Conservation (phyloP, 805 yeast species). For the Cyberlindnera nakhonratchasimensis region DNA sequence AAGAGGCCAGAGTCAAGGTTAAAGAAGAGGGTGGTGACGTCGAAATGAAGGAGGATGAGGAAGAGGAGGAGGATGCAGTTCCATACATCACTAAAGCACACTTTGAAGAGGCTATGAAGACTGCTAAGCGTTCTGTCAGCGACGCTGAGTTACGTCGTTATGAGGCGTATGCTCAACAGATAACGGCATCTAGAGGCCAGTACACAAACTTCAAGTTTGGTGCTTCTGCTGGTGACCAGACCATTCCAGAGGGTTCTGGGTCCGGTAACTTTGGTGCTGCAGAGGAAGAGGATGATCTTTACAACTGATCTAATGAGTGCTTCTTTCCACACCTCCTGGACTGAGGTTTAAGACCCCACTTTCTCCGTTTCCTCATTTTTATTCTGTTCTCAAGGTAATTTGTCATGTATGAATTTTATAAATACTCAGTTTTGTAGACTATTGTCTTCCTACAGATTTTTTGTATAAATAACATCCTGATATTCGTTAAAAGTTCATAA, state of each 20-base stretch:
- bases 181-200: conserved; percentile 94
- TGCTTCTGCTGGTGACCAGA: conserved; percentile 31
- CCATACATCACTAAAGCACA: conserved; percentile 93
- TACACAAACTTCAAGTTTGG: conserved; percentile 85
- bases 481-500: no score
- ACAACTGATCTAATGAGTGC: conserved; percentile 41
- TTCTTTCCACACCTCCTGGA: conserved; percentile 7
- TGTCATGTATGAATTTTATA: not conserved
- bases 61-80: conserved; percentile 86
- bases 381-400: not conserved
- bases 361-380: not conserved
- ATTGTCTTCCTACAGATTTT: not conserved
- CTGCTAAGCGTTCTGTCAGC: conserved; percentile 95
- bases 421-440: no score
- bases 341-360: conserved; percentile 3
- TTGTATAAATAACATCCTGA: not conserved
- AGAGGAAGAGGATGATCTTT: conserved; percentile 63
- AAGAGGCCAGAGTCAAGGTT: conserved; percentile 38
- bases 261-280: conserved; percentile 41
- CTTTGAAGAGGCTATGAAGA: conserved; percentile 99
- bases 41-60: conserved; percentile 45
- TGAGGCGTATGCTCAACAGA: conserved; percentile 96
- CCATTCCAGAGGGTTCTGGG: conserved; percentile 38
- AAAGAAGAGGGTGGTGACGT: conserved; percentile 47
- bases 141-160: conserved; percentile 98